These are phyloP conservation scores for Penicillium sp. DNA, from an alignment of 2,329 filamentous ascomycete species.

Conservation along the genomic window DNA sequence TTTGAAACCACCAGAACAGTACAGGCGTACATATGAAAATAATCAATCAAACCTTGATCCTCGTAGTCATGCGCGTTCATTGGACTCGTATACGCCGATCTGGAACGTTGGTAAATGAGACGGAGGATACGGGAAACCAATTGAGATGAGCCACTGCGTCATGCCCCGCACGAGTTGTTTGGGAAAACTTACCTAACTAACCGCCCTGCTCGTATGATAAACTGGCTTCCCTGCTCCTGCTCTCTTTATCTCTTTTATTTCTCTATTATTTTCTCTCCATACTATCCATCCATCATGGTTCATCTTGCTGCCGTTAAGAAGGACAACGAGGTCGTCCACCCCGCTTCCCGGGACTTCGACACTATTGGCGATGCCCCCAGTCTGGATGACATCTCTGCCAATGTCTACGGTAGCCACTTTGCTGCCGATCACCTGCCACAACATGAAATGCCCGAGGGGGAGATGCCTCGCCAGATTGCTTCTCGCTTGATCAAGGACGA, in stretches of 20 bases:
- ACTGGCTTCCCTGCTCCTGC: not conserved
- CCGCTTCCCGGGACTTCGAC: constrained; percentile 44
- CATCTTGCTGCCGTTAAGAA: constrained; percentile 43
- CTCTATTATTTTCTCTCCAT: not conserved
- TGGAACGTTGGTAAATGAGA: not conserved
- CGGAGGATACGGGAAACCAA: not conserved
- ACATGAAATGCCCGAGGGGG: constrained; percentile 81
- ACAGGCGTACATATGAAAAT: not conserved
- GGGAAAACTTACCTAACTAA: too few species aligned
- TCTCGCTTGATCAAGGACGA: constrained; percentile 98
- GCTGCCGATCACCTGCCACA: constrained; percentile 77
- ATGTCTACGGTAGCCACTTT: constrained; percentile 85
- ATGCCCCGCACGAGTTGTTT: not conserved
- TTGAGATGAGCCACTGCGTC: not conserved
- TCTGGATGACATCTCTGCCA: constrained; percentile 63
- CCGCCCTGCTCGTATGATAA: too few species aligned
- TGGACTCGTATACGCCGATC: not conserved
- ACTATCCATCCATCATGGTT: constrained; percentile 35
- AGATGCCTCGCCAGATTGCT: constrained; percentile 92
- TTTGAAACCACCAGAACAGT: not conserved
- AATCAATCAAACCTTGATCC: not conserved
- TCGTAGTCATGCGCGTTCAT: not conserved
- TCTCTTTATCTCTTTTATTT: not conserved
- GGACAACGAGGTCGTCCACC: constrained; percentile 37
- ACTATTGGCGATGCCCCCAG: constrained; percentile 46